Conservation (phyloP, 192 early-diverging fungal genomes). For the Coemansia sp. region DNA sequence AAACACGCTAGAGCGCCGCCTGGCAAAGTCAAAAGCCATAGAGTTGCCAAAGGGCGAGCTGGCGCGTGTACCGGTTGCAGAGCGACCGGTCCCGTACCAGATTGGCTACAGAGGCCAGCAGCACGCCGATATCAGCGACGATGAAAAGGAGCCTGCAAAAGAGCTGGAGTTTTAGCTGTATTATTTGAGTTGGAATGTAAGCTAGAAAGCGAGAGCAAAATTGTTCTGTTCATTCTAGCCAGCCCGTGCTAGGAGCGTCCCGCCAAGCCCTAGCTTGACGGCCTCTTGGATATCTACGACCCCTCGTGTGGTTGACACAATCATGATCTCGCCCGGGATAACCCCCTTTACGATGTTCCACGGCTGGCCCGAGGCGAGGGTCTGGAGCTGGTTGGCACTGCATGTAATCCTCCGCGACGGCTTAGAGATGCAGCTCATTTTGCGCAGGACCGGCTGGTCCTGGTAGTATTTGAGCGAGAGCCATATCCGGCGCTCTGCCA, state of each 20-base stretch:
- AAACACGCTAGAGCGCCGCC: slow-evolving; percentile 67
- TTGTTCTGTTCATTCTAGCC: slow-evolving; percentile 15
- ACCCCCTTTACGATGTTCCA: slow-evolving; percentile 78
- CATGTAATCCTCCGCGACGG: slow-evolving; percentile 80
- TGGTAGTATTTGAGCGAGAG: slow-evolving; percentile 91
- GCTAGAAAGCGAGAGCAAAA: neutral
- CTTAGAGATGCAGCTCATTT: slow-evolving; percentile 81
- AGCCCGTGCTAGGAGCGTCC: slow-evolving; percentile 80
- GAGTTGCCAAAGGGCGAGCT: slow-evolving; percentile 46
- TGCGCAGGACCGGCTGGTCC: slow-evolving; percentile 72
- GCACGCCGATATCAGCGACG: neutral
- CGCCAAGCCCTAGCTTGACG: slow-evolving; percentile 76
- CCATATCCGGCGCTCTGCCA: slow-evolving; percentile 87
- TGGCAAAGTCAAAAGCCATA: slow-evolving; percentile 58
- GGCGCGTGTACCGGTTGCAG: slow-evolving; percentile 26
- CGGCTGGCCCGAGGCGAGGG: slow-evolving; percentile 70
- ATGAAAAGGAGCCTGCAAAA: neutral
- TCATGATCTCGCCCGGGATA: slow-evolving; percentile 87
- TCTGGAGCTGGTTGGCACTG: slow-evolving; percentile 74
- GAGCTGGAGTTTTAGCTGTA: neutral
- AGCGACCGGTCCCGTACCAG: slow-evolving; percentile 35
- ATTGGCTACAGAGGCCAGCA: neutral
- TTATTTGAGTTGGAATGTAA: neutral
- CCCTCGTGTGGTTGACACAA: slow-evolving; percentile 81
- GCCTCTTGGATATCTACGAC: slow-evolving; percentile 91